Conservation (phyloP, 805 yeast species). For the Wickerhamomyces bovis region DNA sequence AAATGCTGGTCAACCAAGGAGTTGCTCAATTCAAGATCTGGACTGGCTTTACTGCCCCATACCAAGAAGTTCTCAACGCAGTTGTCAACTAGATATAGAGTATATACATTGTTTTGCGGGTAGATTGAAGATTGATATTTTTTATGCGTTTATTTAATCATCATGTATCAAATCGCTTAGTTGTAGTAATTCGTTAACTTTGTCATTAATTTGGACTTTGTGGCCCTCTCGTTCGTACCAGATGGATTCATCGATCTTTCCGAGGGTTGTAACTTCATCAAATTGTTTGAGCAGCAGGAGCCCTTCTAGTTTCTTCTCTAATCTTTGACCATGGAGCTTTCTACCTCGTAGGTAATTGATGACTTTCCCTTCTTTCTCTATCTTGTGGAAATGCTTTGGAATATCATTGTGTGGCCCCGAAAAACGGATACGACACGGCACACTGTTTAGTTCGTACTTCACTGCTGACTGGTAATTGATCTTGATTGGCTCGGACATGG, state of each 20-base stretch:
- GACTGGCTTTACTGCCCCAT: slow-evolving; percentile 64
- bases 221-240: slow-evolving; percentile 37
- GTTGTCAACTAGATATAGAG: slow-evolving; percentile 34
- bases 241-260: slow-evolving; percentile 10
- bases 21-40: slow-evolving; percentile 77
- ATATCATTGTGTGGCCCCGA: slow-evolving; percentile 15
- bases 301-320: slow-evolving; percentile 10
- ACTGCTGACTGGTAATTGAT: not conserved
- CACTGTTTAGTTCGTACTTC: slow-evolving; percentile 13
- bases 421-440: slow-evolving; percentile 23
- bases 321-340: slow-evolving; percentile 26
- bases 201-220: slow-evolving; percentile 19
- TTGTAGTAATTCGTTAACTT: slow-evolving; percentile 25
- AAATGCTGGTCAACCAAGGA: slow-evolving; percentile 92
- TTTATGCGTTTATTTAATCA: slow-evolving; percentile 6
- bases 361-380: slow-evolving; percentile 4
- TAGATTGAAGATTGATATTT: slow-evolving; percentile 1
- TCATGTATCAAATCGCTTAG: slow-evolving; percentile 22
- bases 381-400: slow-evolving; percentile 14
- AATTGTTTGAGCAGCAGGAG: slow-evolving; percentile 17
- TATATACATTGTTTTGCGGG: not conserved
- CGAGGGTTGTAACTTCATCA: slow-evolving; percentile 15
- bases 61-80: slow-evolving; percentile 52
- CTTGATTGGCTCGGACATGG: not conserved
- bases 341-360: slow-evolving; percentile 31